These are phyloP conservation scores for Raffaelea arxii DNA, from an alignment of 2,329 filamentous ascomycete species.

Conservation along the genomic window DNA sequence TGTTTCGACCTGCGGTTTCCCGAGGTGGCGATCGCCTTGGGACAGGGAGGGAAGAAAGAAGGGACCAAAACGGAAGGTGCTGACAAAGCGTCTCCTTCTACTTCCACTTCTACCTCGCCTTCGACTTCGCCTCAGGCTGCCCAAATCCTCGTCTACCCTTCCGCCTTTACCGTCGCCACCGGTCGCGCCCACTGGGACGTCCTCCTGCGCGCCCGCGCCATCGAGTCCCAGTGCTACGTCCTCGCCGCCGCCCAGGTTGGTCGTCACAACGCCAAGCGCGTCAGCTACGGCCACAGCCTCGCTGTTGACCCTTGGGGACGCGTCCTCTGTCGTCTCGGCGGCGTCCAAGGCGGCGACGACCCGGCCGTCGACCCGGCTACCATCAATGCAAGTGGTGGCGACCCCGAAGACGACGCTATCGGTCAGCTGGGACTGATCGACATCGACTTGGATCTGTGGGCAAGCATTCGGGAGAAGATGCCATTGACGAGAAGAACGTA, in stretches of 20 bases:
- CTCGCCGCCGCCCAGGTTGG: slow-evolving; percentile 79
- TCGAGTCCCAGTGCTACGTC: slow-evolving; percentile 83
- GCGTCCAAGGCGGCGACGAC: slow-evolving; percentile 33
- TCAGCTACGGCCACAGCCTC: slow-evolving; percentile 78
- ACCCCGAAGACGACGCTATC: slow-evolving; percentile 24
- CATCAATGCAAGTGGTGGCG: no score
- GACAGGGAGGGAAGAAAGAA: slow-evolving; percentile 21
- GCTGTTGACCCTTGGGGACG: slow-evolving; percentile 82
- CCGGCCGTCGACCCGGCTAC: slow-evolving; percentile 14
- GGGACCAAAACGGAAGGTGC: background rate
- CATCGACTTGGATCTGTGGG: slow-evolving; percentile 38
- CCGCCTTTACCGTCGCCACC: slow-evolving; percentile 81
- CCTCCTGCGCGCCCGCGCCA: slow-evolving; percentile 68
- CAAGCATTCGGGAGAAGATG: slow-evolving; percentile 40
- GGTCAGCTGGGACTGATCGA: slow-evolving; percentile 45
- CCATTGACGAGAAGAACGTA: slow-evolving; percentile 41
- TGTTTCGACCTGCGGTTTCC: slow-evolving; percentile 89
- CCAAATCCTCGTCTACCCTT: slow-evolving; percentile 76
- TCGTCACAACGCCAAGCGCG: slow-evolving; percentile 47
- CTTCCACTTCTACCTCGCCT: slow-evolving; percentile 16
- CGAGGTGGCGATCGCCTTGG: slow-evolving; percentile 60
- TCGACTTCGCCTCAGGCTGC: slow-evolving; percentile 34
- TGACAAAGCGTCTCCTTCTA: background rate
- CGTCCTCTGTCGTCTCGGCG: slow-evolving; percentile 55
- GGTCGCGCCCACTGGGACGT: slow-evolving; percentile 80